Evolutionary conservation across 495 filamentous ascomycete genomes (phyloP), one percentile per base, ranked within the genome.

Genomic region (Tuber melanosporum): DNA sequence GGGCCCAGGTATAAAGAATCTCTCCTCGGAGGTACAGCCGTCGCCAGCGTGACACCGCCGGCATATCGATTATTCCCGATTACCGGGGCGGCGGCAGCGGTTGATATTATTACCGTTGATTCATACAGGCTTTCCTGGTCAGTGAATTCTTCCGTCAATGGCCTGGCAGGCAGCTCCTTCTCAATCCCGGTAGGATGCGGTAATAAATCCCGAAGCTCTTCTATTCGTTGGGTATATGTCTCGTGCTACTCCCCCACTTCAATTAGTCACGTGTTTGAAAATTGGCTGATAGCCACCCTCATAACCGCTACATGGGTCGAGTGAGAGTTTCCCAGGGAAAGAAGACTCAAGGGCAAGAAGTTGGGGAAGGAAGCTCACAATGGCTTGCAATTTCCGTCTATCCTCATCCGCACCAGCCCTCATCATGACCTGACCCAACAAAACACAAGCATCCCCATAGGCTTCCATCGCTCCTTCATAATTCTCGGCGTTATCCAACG

Each of bases 401-500:
- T 98, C 93, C n/a, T 94, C 92, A 44, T 92, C 91, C 9, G 89
- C 91, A 45, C 91, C 89, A 78, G 92, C 96, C 78, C 92, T 89
- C 44, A 88, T 83, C 89, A 98, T 92, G n/a, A 98, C 94, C 78
- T 93, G 88, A 79, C 93, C 91, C 42, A 99, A 86, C 78, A 98
- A 85, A 39, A 88, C 86, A 80, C 96, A 97, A 8, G 95, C 94
- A 85, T 98, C 96, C 26, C 87, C 87, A 83, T 99, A 99, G 41
- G 95, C 94, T 81, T 93, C 89, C 86, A 95, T 91, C 44, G 95
- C 95, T 41, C 94, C 94, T 83, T 95, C 93, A 79, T 94, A 92
- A 83, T 98, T 97, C 81, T 94, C 92, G 6, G 93, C 94, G 86
- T 97, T 96, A 84, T 99, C 95, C 45, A 98, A 89, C 74, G 96